phyloP scores from a whole-genome alignment of 768 basidiomycete species.

The Boletus bicolor region DNA sequence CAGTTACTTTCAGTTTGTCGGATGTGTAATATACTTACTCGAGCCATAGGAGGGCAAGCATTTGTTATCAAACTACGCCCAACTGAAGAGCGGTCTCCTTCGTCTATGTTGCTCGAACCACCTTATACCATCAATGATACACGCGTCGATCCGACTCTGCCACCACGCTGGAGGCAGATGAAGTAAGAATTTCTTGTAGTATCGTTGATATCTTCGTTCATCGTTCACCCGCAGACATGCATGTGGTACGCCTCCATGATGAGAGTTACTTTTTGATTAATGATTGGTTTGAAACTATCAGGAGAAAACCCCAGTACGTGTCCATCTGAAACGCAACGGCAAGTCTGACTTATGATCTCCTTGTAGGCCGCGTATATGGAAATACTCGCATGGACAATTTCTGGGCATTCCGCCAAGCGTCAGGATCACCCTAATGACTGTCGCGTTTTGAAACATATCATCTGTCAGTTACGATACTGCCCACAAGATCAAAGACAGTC shows the following conservation, averaged over 20 bases:
- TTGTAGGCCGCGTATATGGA: slow-evolving; percentile 28
- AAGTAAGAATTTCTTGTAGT: slow-evolving; percentile 45
- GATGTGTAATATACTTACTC: slow-evolving; percentile 6
- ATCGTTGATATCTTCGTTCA: slow-evolving; percentile 1
- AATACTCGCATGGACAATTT: slow-evolving; percentile 44
- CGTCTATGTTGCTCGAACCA: slow-evolving; percentile 83
- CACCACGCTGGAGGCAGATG: slow-evolving; percentile 75
- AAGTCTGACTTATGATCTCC: background rate
- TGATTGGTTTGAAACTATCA: slow-evolving; percentile 8
- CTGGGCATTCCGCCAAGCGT: slow-evolving; percentile 55
- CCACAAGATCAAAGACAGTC: slow-evolving; percentile 47
- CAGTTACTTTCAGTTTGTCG: slow-evolving; percentile 17
- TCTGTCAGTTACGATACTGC: slow-evolving; percentile 48
- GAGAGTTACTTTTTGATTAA: background rate
- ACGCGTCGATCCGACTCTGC: slow-evolving; percentile 33
- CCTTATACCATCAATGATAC: slow-evolving; percentile 60
- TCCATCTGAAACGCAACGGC: background rate
- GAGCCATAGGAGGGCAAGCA: slow-evolving; percentile 71
- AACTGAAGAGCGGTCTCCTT: slow-evolving; percentile 70
- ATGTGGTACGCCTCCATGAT: slow-evolving; percentile 40
- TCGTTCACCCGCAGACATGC: slow-evolving; percentile 44
- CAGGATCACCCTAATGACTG: slow-evolving; percentile 6
- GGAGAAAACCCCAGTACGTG: slow-evolving; percentile 48
- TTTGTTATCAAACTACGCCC: slow-evolving; percentile 83
- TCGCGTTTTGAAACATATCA: background rate